Percentiles rank a stretch among this genome's conserved stretches.
Evolutionary conservation across 2,329 filamentous ascomycete species (phyloP).

Genomic region (Pseudocercospora eumusae): DNA sequence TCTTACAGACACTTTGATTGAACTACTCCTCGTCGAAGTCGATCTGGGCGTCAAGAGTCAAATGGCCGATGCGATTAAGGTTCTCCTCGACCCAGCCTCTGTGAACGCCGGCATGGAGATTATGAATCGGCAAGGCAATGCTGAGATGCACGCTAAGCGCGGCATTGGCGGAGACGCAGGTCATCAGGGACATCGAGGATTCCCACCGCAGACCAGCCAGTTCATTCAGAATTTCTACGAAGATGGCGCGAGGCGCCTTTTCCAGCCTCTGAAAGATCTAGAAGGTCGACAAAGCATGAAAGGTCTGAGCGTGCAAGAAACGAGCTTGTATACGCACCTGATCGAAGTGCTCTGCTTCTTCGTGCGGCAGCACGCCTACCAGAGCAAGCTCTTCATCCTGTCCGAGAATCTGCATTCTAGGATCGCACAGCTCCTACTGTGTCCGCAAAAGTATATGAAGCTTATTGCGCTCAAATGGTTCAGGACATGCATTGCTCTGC

Average conservation of each 20-base stretch:
- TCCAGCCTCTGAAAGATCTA: slow-evolving; percentile 80
- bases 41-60: slow-evolving; percentile 95
- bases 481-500: slow-evolving; percentile 77
- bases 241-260: slow-evolving; percentile 78
- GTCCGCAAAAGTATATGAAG: slow-evolving; percentile 87
- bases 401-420: slow-evolving; percentile 74
- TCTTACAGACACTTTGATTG: slow-evolving; percentile 88
- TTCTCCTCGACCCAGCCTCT: slow-evolving; percentile 76
- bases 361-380: slow-evolving; percentile 80
- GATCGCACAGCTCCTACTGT: slow-evolving; percentile 78
- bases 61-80: slow-evolving; percentile 91
- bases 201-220: slow-evolving; percentile 70
- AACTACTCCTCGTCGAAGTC: slow-evolving; percentile 84
- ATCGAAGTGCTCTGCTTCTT: slow-evolving; percentile 95
- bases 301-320: slow-evolving; percentile 75
- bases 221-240: slow-evolving; percentile 92
- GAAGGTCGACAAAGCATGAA: slow-evolving; percentile 57
- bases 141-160: slow-evolving; percentile 68
- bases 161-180: slow-evolving; percentile 26
- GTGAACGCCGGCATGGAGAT: slow-evolving; percentile 62
- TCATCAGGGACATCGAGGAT: slow-evolving; percentile 23
- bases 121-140: slow-evolving; percentile 56
- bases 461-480: slow-evolving; percentile 92
- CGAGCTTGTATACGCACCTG: slow-evolving; percentile 86
- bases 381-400: slow-evolving; percentile 85